Conservation (phyloP, 352 stramenopile species). For the Thraustotheca clavata region DNA sequence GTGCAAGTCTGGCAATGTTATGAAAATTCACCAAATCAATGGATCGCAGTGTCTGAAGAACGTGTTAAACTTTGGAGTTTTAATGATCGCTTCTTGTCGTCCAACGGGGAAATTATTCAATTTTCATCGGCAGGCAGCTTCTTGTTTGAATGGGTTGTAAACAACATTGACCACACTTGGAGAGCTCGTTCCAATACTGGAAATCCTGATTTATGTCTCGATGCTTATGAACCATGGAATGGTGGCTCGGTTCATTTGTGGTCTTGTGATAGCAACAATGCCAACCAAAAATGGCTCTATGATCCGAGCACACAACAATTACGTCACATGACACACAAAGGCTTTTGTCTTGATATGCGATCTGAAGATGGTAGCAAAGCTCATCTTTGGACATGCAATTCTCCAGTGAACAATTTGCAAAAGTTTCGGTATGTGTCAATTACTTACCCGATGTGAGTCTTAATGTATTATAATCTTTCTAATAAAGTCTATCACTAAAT, state of each 20-base stretch:
- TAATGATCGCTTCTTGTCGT: neutral
- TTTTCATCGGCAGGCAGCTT: neutral
- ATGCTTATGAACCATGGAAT: conserved; percentile 43
- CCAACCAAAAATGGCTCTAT: conserved; percentile 39
- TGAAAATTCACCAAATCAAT: neutral
- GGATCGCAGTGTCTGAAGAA: neutral
- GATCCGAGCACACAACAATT: conserved; percentile 36
- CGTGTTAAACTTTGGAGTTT: neutral
- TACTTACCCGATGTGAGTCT: no score
- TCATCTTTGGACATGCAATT: conserved; percentile 8
- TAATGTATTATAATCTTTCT: no score
- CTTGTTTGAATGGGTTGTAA: neutral
- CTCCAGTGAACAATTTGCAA: neutral
- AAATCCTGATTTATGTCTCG: conserved; percentile 41
- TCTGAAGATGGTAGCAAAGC: neutral
- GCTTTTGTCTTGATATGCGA: conserved; percentile 46
- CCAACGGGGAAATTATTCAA: neutral
- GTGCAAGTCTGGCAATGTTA: neutral
- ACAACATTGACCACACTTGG: neutral
- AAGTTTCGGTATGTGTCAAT: neutral
- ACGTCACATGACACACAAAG: conserved; percentile 32
- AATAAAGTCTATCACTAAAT: no score
- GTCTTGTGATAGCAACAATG: conserved; percentile 29
- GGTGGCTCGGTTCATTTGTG: conserved; percentile 43
- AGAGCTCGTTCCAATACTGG: neutral